Conservation (phyloP, 2,329 filamentous ascomycete species). For the Paramyrothecium sp. region DNA sequence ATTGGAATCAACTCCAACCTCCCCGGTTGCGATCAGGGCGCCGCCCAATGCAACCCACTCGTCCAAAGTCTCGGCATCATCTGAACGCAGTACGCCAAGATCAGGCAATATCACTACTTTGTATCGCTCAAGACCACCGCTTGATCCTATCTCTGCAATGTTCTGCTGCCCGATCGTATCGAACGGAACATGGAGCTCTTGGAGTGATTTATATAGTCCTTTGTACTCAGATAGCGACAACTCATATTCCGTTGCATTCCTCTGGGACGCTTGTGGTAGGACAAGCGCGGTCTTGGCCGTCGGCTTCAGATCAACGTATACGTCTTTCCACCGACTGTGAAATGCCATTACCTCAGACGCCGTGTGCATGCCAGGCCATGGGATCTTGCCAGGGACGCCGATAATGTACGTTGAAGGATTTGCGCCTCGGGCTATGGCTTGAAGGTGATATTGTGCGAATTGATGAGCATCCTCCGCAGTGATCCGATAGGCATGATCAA, state of each 20-base stretch:
- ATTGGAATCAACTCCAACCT: conserved; percentile 6
- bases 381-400: conserved; percentile 11
- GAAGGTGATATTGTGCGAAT: conserved; percentile 12
- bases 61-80: conserved; percentile 7
- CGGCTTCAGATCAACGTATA: conserved; percentile 9
- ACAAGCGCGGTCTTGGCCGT: conserved; percentile 11
- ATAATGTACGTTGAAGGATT: conserved; percentile 15
- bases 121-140: conserved; percentile 8
- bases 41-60: conserved; percentile 10
- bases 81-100: conserved; percentile 5
- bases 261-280: conserved; percentile 4
- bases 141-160: conserved; percentile 6
- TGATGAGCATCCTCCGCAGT: conserved; percentile 10
- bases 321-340: conserved; percentile 6
- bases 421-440: conserved; percentile 11
- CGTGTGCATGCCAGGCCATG: conserved; percentile 6
- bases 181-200: conserved; percentile 15
- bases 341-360: conserved; percentile 9
- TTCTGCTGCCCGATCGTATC: conserved; percentile 10
- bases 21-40: conserved; percentile 9
- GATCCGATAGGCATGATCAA: conserved; percentile 11
- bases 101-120: conserved; percentile 10
- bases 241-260: conserved; percentile 5
- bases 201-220: conserved; percentile 13
- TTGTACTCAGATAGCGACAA: conserved; percentile 9